Base-by-base conservation (phyloP, 495 filamentous ascomycete genomes). In the Lasiosphaeris hirsuta region DNA sequence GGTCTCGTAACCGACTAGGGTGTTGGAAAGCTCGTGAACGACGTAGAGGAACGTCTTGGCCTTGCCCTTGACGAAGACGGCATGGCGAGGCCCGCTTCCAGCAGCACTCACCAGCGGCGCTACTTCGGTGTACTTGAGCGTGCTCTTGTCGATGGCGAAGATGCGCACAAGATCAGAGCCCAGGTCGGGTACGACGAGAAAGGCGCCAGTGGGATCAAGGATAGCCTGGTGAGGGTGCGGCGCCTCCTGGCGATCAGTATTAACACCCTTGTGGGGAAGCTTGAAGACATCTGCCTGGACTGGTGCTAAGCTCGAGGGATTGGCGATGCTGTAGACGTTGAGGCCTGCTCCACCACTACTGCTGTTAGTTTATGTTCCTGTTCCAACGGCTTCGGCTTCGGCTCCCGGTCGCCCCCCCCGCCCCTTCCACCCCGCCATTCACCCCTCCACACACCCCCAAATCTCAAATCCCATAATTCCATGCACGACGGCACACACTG, bases 71-170 rank as follows among this genome's bases (percentile, higher is more conserved):
- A 75, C 75, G 72, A 90, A 93, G 3, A 77, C 69, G 8, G 76
- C 85, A 60, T 92, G 89, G 3, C 89, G 78, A 1, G 88, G 89
- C 0, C 89, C 89, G 14, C 77, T 79, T 10, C 84, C 86, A 23
- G 74, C 63, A 4, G 70, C 50, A 1, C 69, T 65, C 7, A 44
- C 11, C 18, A 80, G 63, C 3, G 76, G 65, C 6, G 62, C 45
- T 30, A 69, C 41, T 15, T 68, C 57, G 17, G 64, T 70, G 57
- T 81, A 63, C 10, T 50, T 53, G 17, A 75, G 64, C 4, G 67
- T 79, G 7, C 47, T 45, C 3, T 67, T 67, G 54, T 84, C 70
- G 57, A 86, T 78, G 30, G 67, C 58, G 70, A 83, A 90, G 45
- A 90, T 71, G 51, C 82, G 84, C 40, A 90, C 62, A 10, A 86